Evolutionary conservation across 345 rosid genomes (phyloP), one percentile per base, ranked within the genome.

Genomic region (Pugionium cornutum): DNA sequence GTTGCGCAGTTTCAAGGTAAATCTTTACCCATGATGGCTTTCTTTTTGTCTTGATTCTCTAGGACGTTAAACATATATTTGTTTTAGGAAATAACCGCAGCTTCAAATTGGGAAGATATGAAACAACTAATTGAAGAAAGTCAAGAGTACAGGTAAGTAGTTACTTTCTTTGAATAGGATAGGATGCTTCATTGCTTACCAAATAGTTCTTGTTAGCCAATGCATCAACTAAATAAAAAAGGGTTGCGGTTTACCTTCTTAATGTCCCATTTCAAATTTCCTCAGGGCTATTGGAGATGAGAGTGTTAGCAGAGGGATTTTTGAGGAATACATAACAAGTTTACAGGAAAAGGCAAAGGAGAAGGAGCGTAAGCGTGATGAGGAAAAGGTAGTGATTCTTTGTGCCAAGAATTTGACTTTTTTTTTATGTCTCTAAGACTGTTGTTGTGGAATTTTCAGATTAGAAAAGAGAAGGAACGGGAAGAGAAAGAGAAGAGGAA

Each of bases 321-420:
- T 88, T 62, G 96, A 91, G 81, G 97, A 94, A 58, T 88, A 88
- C 72, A 64, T 83, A 62, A 62, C 78, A 18, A 78, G 83, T 71
- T 77, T 94, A 61, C 84, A 74, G 65, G 97, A 94, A 76, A 91
- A 88, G 79, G 88, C 92, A 33, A 94, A 85, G 75, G 97, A 94
- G 63, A 94, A 91, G 76, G 99, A 89, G 62, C 90, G 92, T 36
- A 91, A 81, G 64, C 88, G 95, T n/a, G 95, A 88, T 75, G 97
- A 94, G 71, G 99, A 91, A 64, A 94, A 94, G 96, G 96, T 91
- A 69, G 2, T 36, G 29, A 46, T 3, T 53, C 18, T 7, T 63
- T 8, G 2, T 30, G 36, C 30, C 18, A 36, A 27, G 7, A 35
- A 6, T 55, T 0, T 36, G 33, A 53, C 10, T 33, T 28, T 47